phyloP scores from a whole-genome alignment of 176 grass and related monocot genomes.

The Carex scoparia region DNA sequence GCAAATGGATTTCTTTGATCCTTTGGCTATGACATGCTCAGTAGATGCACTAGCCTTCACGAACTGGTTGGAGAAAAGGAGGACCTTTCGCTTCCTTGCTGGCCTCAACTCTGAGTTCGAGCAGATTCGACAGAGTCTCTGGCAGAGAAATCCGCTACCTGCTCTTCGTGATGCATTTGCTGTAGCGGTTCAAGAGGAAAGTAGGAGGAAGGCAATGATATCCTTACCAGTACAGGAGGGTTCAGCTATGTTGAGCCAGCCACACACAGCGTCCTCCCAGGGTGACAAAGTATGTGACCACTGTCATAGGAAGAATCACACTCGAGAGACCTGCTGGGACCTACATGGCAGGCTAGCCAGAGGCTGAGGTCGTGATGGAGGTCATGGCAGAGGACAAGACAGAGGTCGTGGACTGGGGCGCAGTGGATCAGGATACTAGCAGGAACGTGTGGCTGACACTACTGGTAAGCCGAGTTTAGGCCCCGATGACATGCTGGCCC shows the following conservation, averaged over 20 bases:
- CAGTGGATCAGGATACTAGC: background rate
- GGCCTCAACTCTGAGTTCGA: background rate
- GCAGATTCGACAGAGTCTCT: background rate
- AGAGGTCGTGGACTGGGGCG: background rate
- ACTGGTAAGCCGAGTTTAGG: background rate
- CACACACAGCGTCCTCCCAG: background rate
- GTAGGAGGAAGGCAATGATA: background rate
- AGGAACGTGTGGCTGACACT: background rate
- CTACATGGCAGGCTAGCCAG: background rate
- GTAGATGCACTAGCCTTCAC: background rate
- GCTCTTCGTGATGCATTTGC: background rate
- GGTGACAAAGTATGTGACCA: background rate
- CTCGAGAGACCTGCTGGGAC: background rate
- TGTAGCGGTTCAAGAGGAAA: background rate
- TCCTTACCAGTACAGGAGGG: background rate
- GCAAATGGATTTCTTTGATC: background rate
- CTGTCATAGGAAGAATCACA: background rate
- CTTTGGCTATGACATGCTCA: background rate
- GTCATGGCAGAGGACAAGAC: background rate
- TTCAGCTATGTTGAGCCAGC: background rate
- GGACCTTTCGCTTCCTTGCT: background rate
- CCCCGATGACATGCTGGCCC: background rate
- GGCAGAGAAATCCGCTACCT: background rate
- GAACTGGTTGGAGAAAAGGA: background rate
- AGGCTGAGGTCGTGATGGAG: background rate